Evolutionary conservation across 1,139 yeast genomes (phyloP).

Genomic region (Starmera stellimalicola): DNA sequence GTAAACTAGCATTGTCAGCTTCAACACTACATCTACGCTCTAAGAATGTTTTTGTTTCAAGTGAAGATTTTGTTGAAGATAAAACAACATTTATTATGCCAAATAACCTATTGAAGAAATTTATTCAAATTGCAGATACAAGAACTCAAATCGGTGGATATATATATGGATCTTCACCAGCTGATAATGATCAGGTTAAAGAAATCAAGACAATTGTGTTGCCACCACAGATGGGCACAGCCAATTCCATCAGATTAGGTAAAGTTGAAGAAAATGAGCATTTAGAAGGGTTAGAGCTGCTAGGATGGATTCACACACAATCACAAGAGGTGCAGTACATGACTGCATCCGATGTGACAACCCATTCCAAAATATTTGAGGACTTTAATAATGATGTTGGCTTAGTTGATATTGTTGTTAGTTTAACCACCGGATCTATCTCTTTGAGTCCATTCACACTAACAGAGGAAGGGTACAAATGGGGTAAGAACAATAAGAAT

Average conservation of each 20-base stretch:
- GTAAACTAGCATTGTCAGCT: conserved; percentile 76
- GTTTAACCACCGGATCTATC: conserved; percentile 80
- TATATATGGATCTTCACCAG: conserved; percentile 68
- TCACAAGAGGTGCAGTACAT: conserved; percentile 49
- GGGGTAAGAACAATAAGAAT: conserved; percentile 70
- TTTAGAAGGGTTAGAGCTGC: conserved; percentile 42
- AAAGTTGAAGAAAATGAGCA: conserved; percentile 34
- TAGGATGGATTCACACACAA: conserved; percentile 84
- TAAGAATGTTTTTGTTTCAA: conserved; percentile 66
- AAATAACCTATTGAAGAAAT: conserved; percentile 65
- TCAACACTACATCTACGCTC: conserved; percentile 65
- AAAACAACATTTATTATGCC: conserved; percentile 70
- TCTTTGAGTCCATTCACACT: conserved; percentile 61
- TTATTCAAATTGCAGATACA: conserved; percentile 73
- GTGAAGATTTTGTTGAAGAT: conserved; percentile 46
- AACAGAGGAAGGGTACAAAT: conserved; percentile 54
- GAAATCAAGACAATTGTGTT: conserved; percentile 70
- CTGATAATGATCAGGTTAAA: conserved; percentile 60
- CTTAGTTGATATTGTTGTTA: conserved; percentile 52
- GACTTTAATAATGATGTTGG: conserved; percentile 23
- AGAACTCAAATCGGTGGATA: conserved; percentile 79
- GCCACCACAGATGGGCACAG: conserved; percentile 83
- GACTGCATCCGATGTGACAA: conserved; percentile 64
- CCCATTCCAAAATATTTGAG: conserved; percentile 37
- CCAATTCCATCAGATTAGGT: conserved; percentile 58